A percentile compares a stretch with the other conserved stretches of the same genome.
Conservation (phyloP, 2,329 filamentous ascomycete genomes). For the Trichothecium roseum region DNA sequence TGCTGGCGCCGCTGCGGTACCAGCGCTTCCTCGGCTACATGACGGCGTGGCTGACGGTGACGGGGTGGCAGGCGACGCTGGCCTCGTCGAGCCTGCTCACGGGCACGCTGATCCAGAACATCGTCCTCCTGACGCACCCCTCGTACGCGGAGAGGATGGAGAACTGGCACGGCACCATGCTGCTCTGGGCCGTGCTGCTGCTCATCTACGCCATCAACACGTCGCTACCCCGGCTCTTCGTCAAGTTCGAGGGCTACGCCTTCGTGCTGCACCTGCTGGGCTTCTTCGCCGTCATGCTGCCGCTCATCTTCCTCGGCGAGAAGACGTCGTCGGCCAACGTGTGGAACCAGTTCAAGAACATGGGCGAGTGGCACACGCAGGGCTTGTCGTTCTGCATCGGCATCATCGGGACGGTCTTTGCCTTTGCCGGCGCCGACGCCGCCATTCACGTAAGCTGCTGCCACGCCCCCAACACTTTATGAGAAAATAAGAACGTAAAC, state of each 20-base stretch:
- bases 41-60: constrained; percentile 32
- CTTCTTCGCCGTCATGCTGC: constrained; percentile 21
- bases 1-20: constrained; percentile 34
- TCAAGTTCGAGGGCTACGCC: constrained; percentile 38
- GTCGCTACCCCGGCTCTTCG: constrained; percentile 30
- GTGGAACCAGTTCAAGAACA: constrained; percentile 32
- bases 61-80: constrained; percentile 32
- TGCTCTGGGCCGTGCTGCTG: constrained; percentile 35
- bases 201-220: constrained; percentile 41
- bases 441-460: constrained; percentile 17
- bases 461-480: background rate
- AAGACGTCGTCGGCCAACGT: constrained; percentile 24
- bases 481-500: background rate
- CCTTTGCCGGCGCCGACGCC: constrained; percentile 20
- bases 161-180: constrained; percentile 40
- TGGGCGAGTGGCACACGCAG: constrained; percentile 29
- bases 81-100: constrained; percentile 30
- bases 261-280: constrained; percentile 34
- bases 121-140: constrained; percentile 27
- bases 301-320: constrained; percentile 18
- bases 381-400: constrained; percentile 35
- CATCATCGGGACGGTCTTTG: constrained; percentile 28
- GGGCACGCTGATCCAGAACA: constrained; percentile 32
- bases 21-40: constrained; percentile 45
- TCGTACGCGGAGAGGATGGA: constrained; percentile 23